Conservation (phyloP, 495 filamentous ascomycete genomes). For the Aspergillus avenaceus region DNA sequence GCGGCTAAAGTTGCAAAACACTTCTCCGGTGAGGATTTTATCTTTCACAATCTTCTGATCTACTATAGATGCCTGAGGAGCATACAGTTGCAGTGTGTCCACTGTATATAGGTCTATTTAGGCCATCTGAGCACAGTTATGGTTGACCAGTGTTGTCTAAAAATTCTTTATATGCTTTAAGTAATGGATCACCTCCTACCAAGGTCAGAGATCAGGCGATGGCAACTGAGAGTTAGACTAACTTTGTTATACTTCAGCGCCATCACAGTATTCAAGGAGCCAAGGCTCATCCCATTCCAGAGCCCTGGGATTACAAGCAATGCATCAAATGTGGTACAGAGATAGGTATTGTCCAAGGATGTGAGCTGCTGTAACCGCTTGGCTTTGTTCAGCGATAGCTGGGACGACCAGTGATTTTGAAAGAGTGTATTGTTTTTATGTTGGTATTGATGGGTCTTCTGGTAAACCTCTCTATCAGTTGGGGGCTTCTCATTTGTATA, state of each 20-base stretch:
- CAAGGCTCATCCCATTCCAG: constrained; percentile 25
- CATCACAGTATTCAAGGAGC: constrained; percentile 13
- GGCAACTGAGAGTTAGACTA: not conserved
- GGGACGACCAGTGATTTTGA: constrained; percentile 19
- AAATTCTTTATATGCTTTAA: constrained; percentile 4
- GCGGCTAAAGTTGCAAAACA: constrained; percentile 15
- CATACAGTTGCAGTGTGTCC: constrained; percentile 5
- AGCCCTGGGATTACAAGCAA: constrained; percentile 14
- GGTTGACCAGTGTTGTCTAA: constrained; percentile 5
- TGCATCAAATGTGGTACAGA: not conserved
- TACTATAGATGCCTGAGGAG: constrained; percentile 3
- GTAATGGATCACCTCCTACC: constrained; percentile 1
- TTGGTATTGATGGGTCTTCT: constrained; percentile 33
- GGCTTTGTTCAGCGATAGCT: constrained; percentile 17
- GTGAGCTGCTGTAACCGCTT: constrained; percentile 15
- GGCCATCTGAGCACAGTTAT: constrained; percentile 5
- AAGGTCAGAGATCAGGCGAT: not conserved
- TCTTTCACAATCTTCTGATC: constrained; percentile 9
- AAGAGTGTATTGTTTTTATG: constrained; percentile 19
- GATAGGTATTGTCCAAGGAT: constrained; percentile 1
- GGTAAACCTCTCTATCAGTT: constrained; percentile 32
- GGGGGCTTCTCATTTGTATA: constrained; percentile 30
- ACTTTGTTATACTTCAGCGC: constrained; percentile 17
- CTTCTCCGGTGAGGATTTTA: constrained; percentile 11
- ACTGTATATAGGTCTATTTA: constrained; percentile 10